Base-by-base conservation (phyloP, 305 asterid genomes). In the Andrographis paniculata region DNA sequence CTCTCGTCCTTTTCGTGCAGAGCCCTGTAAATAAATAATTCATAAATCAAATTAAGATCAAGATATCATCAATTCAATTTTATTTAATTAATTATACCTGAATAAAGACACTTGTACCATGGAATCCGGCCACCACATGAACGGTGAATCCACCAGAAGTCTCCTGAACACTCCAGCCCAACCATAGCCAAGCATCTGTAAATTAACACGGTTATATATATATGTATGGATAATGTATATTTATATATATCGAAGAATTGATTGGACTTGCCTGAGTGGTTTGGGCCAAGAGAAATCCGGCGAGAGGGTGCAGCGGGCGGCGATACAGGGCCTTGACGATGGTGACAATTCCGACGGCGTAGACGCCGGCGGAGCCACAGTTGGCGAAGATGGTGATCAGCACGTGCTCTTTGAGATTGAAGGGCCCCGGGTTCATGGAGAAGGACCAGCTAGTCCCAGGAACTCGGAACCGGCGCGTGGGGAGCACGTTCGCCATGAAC, bases 81-180 rank as follows among this genome's bases (percentile, higher is more conserved):
- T n/a, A n/a, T n/a, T n/a, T n/a, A n/a, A n/a, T n/a, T n/a, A n/a
- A n/a, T n/a, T n/a, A 3, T 51, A 74, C 94, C 89, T 71, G 75
- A 83, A 83, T 20, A 83, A 58, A 5, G 94, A 79, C 36, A 83
- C 77, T 3, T 68, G 31, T 17, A 78, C 35, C 66, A 79, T 30
- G 67, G 48, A 74, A 16, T 69, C 78, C 5, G 91, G 94, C 94
- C 94, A 83, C 94, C 94, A 83, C 91, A 79, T 83, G 22, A 45
- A 76, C 0, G 85, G 79, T 10, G 85, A 72, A 24, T 82, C 88
- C 35, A 82, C 80, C 5, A 82, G 56, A 14, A 67, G 44, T 22
- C 52, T 60, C 55, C 85, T 51, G 16, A 71, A 75, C 21, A 76
- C 4, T 6, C 93, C 93, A 17, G 93, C 93, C 93, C 88, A 82